Conservation (phyloP, 257 asterid species). For the Scutellaria baicalensis region DNA sequence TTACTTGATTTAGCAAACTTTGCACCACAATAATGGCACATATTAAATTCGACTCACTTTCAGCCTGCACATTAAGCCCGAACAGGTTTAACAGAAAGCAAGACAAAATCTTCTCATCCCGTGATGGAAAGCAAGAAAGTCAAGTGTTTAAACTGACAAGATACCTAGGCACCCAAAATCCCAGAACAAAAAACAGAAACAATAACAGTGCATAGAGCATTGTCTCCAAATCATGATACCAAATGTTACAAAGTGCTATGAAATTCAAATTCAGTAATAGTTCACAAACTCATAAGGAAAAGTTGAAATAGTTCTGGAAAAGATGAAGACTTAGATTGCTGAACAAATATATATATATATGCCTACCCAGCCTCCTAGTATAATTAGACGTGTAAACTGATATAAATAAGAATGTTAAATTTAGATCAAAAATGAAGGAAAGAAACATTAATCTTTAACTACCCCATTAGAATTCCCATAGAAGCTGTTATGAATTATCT, state of each 20-base stretch:
- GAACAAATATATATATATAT: neutral
- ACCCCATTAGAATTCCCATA: neutral
- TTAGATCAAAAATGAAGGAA: neutral
- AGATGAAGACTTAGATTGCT: neutral
- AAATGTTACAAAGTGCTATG: neutral
- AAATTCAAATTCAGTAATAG: neutral
- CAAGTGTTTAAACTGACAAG: neutral
- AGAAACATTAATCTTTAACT: neutral
- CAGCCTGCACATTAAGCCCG: constrained; percentile 22
- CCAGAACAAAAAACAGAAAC: neutral
- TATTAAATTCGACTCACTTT: constrained; percentile 25
- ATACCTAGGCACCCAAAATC: neutral
- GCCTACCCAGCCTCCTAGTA: neutral
- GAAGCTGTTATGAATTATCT: neutral
- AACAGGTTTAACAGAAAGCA: constrained; percentile 9
- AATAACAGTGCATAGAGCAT: neutral
- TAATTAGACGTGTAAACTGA: neutral
- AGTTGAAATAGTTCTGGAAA: neutral
- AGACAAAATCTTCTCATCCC: too few relatives aligned
- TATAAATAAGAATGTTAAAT: neutral
- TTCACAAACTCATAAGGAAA: neutral
- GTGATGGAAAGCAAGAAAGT: too few relatives aligned
- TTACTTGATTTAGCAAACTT: constrained; percentile 28
- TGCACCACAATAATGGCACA: constrained; percentile 49
- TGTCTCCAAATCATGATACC: neutral